Percentiles rank a stretch among this genome's conserved stretches.
These are phyloP conservation scores for Aspergillus aculeatinus DNA, from an alignment of 2,329 filamentous ascomycete species.

Conservation along the genomic window DNA sequence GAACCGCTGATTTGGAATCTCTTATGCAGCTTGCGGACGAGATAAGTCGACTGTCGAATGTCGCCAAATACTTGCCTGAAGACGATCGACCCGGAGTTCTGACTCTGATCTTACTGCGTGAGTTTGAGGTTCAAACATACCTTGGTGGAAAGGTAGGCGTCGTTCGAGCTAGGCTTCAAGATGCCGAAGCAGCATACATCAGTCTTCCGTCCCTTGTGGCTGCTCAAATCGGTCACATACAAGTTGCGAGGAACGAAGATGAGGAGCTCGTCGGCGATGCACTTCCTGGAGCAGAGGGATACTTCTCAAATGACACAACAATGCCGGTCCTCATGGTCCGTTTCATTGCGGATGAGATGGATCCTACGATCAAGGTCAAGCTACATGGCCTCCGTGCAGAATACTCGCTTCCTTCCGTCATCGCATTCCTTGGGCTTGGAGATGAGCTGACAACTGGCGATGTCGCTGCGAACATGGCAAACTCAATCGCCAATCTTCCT, in stretches of 20 bases:
- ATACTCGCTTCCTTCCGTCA: slow-evolving; percentile 79
- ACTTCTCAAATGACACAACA: slow-evolving; percentile 15
- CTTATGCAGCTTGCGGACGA: slow-evolving; percentile 75
- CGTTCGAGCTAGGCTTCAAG: slow-evolving; percentile 57
- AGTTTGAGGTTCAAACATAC: slow-evolving; percentile 61
- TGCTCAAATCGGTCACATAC: slow-evolving; percentile 66
- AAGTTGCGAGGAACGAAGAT: slow-evolving; percentile 61
- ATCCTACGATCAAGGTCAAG: slow-evolving; percentile 85
- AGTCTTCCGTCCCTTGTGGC: slow-evolving; percentile 80
- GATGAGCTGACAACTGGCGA: slow-evolving; percentile 69
- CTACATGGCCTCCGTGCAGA: slow-evolving; percentile 82
- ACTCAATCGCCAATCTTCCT: slow-evolving; percentile 75
- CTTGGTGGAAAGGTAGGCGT: slow-evolving; percentile 69
- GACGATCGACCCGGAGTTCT: slow-evolving; percentile 90
- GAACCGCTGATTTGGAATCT: slow-evolving; percentile 64
- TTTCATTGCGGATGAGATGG: slow-evolving; percentile 90
- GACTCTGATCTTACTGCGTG: slow-evolving; percentile 67
- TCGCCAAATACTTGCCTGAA: slow-evolving; percentile 92
- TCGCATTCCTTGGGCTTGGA: slow-evolving; percentile 72
- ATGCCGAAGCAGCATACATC: slow-evolving; percentile 75
- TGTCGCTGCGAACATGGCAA: slow-evolving; percentile 71
- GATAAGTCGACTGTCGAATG: slow-evolving; percentile 75
- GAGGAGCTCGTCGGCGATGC: slow-evolving; percentile 72
- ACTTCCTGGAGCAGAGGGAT: slow-evolving; percentile 36
- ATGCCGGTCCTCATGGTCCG: slow-evolving; percentile 76